Conservation (phyloP, 495 filamentous ascomycete species). For the Penicillium crystallinum region DNA sequence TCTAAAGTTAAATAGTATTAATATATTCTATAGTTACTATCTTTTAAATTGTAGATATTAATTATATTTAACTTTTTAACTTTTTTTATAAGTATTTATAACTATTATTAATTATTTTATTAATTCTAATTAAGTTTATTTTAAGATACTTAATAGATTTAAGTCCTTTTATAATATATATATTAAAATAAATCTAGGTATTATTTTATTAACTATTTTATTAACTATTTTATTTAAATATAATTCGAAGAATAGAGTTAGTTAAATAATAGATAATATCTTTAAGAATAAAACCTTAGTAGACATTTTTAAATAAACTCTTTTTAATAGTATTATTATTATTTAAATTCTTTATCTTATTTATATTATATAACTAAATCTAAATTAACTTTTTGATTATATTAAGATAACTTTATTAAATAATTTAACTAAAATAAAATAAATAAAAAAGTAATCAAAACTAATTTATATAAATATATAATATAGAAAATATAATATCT, state of each 20-base stretch:
- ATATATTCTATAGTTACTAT: too few relatives aligned
- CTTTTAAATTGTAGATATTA: too few relatives aligned
- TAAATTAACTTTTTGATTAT: slow-evolving; percentile 12
- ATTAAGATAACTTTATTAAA: background rate
- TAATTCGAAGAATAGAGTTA: background rate
- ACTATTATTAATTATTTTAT: too few relatives aligned
- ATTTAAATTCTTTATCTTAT: slow-evolving; percentile 8
- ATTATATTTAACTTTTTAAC: too few relatives aligned
- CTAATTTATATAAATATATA: background rate
- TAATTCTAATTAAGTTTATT: too few relatives aligned
- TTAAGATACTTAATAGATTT: too few relatives aligned
- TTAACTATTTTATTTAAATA: background rate
- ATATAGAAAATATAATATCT: background rate
- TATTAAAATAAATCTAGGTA: background rate
- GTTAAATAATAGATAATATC: slow-evolving; percentile 4
- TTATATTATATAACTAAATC: slow-evolving; percentile 11
- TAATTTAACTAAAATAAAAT: background rate
- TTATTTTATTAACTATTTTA: background rate
- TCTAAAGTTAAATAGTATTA: too few relatives aligned
- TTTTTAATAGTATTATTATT: slow-evolving; percentile 5
- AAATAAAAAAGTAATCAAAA: background rate
- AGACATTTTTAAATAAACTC: background rate
- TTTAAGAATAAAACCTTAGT: slow-evolving; percentile 11
- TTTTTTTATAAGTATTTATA: too few relatives aligned
- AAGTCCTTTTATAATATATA: too few relatives aligned